These are phyloP conservation scores for Euphorbia tirucalli DNA, from an alignment of 345 rosid genomes.

Conservation along the genomic window DNA sequence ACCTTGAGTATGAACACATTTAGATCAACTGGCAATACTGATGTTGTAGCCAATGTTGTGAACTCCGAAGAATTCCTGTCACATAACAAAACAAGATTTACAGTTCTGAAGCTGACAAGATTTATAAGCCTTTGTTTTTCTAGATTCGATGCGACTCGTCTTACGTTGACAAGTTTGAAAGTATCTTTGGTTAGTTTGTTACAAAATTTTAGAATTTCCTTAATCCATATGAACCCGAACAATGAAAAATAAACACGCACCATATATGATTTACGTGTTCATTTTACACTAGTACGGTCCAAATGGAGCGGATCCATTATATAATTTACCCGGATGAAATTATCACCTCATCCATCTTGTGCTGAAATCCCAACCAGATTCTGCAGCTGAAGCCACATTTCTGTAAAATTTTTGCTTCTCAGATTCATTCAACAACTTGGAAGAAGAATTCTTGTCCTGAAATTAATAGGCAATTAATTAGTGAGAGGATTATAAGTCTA, in stretches of 20 bases:
- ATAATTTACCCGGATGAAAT: too few species aligned
- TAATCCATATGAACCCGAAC: too few species aligned
- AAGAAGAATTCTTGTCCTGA: slow-evolving; percentile 68
- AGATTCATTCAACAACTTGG: slow-evolving; percentile 39
- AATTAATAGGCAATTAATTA: slow-evolving; percentile 14
- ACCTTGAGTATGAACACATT: slow-evolving; percentile 75
- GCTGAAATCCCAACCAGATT: slow-evolving; percentile 94
- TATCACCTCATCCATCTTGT: slow-evolving; percentile 90
- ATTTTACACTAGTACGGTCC: too few species aligned
- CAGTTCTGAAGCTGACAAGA: too few species aligned
- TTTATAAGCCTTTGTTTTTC: too few species aligned
- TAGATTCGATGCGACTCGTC: too few species aligned
- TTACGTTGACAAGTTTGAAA: too few species aligned
- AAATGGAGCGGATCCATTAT: too few species aligned
- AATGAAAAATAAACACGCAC: too few species aligned
- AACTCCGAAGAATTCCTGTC: slow-evolving; percentile 59
- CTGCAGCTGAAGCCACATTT: slow-evolving; percentile 79
- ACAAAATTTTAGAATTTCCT: too few species aligned
- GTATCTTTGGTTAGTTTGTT: too few species aligned
- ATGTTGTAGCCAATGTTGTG: slow-evolving; percentile 65
- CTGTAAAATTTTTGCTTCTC: slow-evolving; percentile 66
- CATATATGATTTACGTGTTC: too few species aligned
- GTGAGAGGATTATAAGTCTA: not conserved
- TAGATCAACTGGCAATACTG: slow-evolving; percentile 79
- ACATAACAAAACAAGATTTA: not conserved